phyloP scores from a whole-genome alignment of 2,329 filamentous ascomycete species.

The Trichophyton verrucosum region DNA sequence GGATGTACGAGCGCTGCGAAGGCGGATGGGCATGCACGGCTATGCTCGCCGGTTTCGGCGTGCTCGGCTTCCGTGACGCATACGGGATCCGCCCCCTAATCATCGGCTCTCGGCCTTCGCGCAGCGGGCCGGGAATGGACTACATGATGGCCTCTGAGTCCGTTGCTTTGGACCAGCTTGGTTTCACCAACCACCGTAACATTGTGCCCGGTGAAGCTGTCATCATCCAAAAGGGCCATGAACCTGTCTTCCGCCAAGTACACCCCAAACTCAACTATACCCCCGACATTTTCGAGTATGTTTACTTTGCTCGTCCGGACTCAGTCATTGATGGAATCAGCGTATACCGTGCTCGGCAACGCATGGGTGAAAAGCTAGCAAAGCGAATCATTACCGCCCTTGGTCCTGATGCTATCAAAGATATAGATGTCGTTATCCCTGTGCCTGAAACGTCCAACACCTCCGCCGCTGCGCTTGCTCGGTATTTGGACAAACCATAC shows the following conservation, averaged over 20 bases:
- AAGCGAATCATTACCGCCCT: conserved; percentile 57
- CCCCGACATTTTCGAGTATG: conserved; percentile 77
- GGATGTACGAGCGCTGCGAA: conserved; percentile 60
- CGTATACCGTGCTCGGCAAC: conserved; percentile 68
- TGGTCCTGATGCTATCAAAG: conserved; percentile 54
- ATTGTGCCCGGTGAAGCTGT: conserved; percentile 76
- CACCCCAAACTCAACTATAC: conserved; percentile 56
- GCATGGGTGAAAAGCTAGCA: conserved; percentile 75
- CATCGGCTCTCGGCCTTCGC: conserved; percentile 59
- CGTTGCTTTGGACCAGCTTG: conserved; percentile 68
- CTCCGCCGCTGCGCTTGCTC: conserved; percentile 64
- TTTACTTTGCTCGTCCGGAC: conserved; percentile 79
- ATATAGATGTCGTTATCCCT: conserved; percentile 71
- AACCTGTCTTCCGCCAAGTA: conserved; percentile 65
- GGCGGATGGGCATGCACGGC: conserved; percentile 70
- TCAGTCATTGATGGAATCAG: conserved; percentile 77
- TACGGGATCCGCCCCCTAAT: conserved; percentile 75
- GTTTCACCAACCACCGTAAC: conserved; percentile 63
- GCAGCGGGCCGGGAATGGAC: conserved; percentile 54
- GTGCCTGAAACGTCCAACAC: conserved; percentile 76
- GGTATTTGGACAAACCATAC: conserved; percentile 61
- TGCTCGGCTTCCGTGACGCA: conserved; percentile 67
- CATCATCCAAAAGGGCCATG: conserved; percentile 65
- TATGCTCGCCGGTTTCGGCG: conserved; percentile 70
- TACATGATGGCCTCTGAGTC: conserved; percentile 90